A percentile compares a stretch with the other conserved stretches of the same genome.
Evolutionary conservation across 306 rosid genomes (phyloP).

Genomic region (Begonia loranthoides): DNA sequence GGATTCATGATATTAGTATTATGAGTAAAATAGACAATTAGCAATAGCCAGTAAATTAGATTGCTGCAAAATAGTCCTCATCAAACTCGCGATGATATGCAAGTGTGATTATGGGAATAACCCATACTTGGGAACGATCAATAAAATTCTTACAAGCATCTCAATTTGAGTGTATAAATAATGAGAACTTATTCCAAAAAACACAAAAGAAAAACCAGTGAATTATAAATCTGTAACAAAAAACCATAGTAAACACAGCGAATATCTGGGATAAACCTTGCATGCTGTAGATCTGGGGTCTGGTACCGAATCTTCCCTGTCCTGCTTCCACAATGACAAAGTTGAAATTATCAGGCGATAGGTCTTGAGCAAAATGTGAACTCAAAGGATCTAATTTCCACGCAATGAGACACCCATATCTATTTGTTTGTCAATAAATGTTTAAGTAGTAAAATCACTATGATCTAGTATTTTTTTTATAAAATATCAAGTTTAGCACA

Average conservation of each 20-base stretch:
- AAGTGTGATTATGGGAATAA: too few species aligned
- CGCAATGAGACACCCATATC: constrained; percentile 5
- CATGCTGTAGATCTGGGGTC: constrained; percentile 52
- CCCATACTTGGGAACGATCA: too few species aligned
- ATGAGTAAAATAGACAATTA: too few species aligned
- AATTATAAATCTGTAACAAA: constrained; percentile 5
- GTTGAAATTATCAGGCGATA: neutral
- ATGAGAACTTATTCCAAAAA: neutral
- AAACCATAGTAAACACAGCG: constrained; percentile 14
- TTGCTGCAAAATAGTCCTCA: too few species aligned
- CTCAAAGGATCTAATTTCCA: neutral
- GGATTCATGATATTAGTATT: too few species aligned
- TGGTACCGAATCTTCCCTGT: constrained; percentile 42
- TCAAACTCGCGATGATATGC: too few species aligned
- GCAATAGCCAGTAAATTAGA: too few species aligned
- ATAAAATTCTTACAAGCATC: neutral
- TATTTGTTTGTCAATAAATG: neutral
- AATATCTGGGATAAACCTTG: constrained; percentile 47
- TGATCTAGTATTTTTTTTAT: neutral
- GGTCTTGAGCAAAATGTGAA: too few species aligned
- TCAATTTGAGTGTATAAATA: neutral
- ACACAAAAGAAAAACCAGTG: neutral
- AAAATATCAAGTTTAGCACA: too few species aligned
- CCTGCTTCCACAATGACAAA: constrained; percentile 18
- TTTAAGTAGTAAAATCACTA: neutral